Conservation (phyloP, 495 filamentous ascomycete species). For the Tuber magnatum region DNA sequence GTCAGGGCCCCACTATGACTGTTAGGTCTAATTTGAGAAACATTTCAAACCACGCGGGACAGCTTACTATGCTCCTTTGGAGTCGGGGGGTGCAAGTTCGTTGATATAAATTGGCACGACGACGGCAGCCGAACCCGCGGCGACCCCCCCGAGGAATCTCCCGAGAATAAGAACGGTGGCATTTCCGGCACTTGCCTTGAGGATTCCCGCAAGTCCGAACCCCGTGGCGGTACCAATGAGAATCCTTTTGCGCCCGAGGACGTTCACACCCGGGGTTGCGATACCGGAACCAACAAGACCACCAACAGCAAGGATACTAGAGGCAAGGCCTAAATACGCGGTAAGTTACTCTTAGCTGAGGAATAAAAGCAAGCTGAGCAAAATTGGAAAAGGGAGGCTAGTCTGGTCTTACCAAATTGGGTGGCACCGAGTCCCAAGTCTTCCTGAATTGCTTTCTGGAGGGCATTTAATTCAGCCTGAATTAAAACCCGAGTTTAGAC, state of each 20-base stretch:
- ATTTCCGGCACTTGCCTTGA: constrained; percentile 63
- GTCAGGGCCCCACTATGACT: constrained; percentile 64
- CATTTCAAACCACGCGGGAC: background rate
- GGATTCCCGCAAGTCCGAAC: constrained; percentile 65
- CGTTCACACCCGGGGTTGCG: constrained; percentile 64
- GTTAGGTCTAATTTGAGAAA: background rate
- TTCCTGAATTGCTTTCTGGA: constrained; percentile 71
- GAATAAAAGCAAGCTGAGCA: too few relatives aligned
- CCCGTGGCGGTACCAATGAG: constrained; percentile 69
- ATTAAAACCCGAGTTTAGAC: constrained; percentile 11
- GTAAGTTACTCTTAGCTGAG: background rate
- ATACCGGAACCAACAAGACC: constrained; percentile 75
- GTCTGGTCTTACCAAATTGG: constrained; percentile 47
- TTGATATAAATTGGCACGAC: constrained; percentile 92
- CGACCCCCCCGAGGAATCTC: constrained; percentile 71
- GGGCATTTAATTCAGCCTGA: constrained; percentile 90
- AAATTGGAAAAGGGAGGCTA: too few relatives aligned
- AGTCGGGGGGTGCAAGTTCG: constrained; percentile 76
- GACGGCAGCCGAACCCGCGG: constrained; percentile 78
- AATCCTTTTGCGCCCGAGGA: constrained; percentile 61
- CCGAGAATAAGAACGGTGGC: constrained; percentile 65
- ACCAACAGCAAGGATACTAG: constrained; percentile 88
- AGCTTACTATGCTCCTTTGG: constrained; percentile 64
- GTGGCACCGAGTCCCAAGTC: constrained; percentile 49
- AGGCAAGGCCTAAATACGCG: constrained; percentile 49